These are phyloP conservation scores for Conringia planisiliqua DNA, from an alignment of 345 rosid species.

Conservation along the genomic window DNA sequence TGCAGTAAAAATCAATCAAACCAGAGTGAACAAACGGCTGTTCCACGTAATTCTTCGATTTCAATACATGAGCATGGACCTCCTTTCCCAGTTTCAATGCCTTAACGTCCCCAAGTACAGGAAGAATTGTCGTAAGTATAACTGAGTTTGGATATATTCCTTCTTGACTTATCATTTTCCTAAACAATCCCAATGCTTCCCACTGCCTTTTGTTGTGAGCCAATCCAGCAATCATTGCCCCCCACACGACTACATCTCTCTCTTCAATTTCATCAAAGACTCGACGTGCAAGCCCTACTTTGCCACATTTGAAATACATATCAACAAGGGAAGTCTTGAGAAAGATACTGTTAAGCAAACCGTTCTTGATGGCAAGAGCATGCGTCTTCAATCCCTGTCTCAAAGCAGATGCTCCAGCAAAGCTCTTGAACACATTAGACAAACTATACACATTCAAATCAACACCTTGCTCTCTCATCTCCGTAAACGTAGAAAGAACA, in stretches of 20 bases:
- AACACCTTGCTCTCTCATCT: conserved; percentile 70
- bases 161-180: conserved; percentile 68
- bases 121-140: conserved; percentile 59
- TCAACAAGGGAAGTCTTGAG: conserved; percentile 72
- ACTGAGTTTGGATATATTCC: conserved; percentile 67
- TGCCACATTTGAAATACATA: conserved; percentile 80
- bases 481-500: conserved; percentile 53
- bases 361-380: conserved; percentile 69
- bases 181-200: conserved; percentile 60
- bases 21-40: conserved; percentile 62
- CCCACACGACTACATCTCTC: conserved; percentile 76
- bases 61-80: conserved; percentile 69
- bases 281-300: conserved; percentile 50
- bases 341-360: conserved; percentile 48
- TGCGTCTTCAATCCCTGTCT: conserved; percentile 68
- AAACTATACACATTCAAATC: conserved; percentile 70
- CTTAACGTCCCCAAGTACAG: conserved; percentile 62
- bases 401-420: conserved; percentile 73
- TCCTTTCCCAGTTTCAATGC: conserved; percentile 60
- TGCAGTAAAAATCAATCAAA: conserved; percentile 82
- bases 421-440: conserved; percentile 74
- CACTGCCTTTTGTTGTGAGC: conserved; percentile 61
- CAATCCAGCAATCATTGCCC: conserved; percentile 81
- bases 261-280: conserved; percentile 68
- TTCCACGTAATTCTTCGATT: conserved; percentile 43